Percentiles rank a stretch among this genome's conserved stretches.
These are phyloP conservation scores for Phytopythium chamaehyphon DNA, from an alignment of 352 stramenopile genomes.

Conservation along the genomic window DNA sequence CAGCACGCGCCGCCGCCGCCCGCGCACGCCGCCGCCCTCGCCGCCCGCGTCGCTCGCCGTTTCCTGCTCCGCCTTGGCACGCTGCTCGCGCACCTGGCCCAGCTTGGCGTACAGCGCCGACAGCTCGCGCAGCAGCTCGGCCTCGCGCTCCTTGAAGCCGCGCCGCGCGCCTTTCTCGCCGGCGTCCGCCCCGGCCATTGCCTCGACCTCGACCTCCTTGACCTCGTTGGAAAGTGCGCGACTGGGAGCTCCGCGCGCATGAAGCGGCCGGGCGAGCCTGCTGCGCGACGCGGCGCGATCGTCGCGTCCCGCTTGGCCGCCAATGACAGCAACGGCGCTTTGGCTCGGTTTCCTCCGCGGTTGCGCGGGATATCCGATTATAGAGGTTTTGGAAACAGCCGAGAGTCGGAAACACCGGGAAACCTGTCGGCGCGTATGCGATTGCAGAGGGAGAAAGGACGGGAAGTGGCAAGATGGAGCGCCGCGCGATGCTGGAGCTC, in stretches of 20 bases:
- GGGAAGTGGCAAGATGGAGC: slow-evolving; percentile 13
- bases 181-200: background rate
- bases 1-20: slow-evolving; percentile 54
- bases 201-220: background rate
- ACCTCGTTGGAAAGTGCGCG: no score
- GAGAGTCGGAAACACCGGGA: no score
- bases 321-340: no score
- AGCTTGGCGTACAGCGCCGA: slow-evolving; percentile 76
- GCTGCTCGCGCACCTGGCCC: slow-evolving; percentile 79
- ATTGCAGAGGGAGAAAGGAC: no score
- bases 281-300: no score
- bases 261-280: no score
- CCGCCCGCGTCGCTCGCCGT: slow-evolving; percentile 19
- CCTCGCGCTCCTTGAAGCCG: slow-evolving; percentile 68
- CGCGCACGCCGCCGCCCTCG: slow-evolving; percentile 17
- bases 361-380: no score
- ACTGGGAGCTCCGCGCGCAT: no score
- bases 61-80: slow-evolving; percentile 65
- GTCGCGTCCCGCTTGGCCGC: no score
- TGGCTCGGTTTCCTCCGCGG: no score
- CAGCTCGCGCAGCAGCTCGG: slow-evolving; percentile 62
- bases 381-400: no score
- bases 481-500: slow-evolving; percentile 21
- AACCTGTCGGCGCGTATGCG: no score
- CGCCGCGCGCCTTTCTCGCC: slow-evolving; percentile 2